A percentile compares a stretch with the other conserved stretches of the same genome.
phyloP scores from a whole-genome alignment of 2,329 filamentous ascomycete species.

The Aureobasidium namibiae region DNA sequence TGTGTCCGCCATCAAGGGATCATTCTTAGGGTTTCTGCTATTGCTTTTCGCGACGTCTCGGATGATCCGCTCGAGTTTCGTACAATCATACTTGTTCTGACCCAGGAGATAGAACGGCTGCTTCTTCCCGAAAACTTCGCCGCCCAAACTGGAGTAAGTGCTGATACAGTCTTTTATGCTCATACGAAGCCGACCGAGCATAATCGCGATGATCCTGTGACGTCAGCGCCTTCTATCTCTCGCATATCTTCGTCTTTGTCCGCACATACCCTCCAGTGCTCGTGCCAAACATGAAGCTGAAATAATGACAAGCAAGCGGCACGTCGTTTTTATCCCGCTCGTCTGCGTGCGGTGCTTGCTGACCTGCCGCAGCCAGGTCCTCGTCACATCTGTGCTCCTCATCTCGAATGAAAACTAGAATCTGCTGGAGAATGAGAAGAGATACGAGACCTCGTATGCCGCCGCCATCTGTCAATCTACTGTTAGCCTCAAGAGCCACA shows the following conservation, averaged over 20 bases:
- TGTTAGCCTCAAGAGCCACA: background rate
- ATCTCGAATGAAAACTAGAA: constrained; percentile 27
- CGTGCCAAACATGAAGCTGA: constrained; percentile 35
- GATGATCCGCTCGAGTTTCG: background rate
- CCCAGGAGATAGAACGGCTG: background rate
- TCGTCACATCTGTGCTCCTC: background rate
- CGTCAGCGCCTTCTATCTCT: background rate
- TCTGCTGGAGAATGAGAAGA: constrained; percentile 27
- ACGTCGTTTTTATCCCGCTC: background rate
- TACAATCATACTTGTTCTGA: background rate
- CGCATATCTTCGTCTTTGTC: background rate
- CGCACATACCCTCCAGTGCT: constrained; percentile 29
- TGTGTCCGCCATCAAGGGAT: background rate
- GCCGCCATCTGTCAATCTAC: constrained; percentile 27
- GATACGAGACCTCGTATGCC: constrained; percentile 34
- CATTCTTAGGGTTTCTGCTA: background rate
- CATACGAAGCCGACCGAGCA: constrained; percentile 18
- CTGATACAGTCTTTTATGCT: constrained; percentile 15
- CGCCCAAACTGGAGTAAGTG: constrained; percentile 9
- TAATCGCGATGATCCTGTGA: constrained; percentile 18
- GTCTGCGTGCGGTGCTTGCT: background rate
- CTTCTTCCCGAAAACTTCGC: constrained; percentile 5
- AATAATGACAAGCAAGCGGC: constrained; percentile 29
- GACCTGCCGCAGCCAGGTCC: too few relatives aligned
- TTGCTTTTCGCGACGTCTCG: background rate